Evolutionary conservation across 2,329 filamentous ascomycete species (phyloP), one percentile per base, ranked within the genome.

Genomic region (Colletotrichum liaoningense): DNA sequence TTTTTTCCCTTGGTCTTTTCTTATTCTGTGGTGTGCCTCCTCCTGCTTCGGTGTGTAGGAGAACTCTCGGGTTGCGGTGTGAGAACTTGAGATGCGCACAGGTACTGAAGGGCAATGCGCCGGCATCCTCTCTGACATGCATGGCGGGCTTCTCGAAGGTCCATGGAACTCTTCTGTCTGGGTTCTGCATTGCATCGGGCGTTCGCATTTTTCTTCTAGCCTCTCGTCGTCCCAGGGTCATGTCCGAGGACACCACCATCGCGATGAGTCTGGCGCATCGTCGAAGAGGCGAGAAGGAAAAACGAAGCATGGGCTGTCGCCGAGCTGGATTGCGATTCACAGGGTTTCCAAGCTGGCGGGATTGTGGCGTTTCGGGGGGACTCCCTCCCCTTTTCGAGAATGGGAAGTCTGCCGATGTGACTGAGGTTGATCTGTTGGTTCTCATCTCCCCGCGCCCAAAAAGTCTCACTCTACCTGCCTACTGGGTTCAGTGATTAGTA

Each of bases 141-240:
- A 42, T 70, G 42, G 55, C 49, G 35, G 33, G n/a, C 70, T 70
- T 70, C 66, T 64, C 42, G 67, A 64, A 60, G 55, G 22, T 35
- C 52, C 28, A 58, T 62, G 33, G 28, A 16, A 16, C 12, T 57
- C 42, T 59, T 38, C 38, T 46, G 38, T 42, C 35, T 59, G 54
- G 65, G 46, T 64, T 58, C 59, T 59, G 58, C 42, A 59, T 55
- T 59, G 63, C 63, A 60, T 67, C 30, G 55, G 55, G 33, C 46
- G 33, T 33, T 66, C 64, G 69, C 9, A 55, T 56, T 67, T 42
- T 19, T 56, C 35, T 67, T 42, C 5, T 56, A 46, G 5, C 56
- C 69, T 60, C 42, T 35, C 46, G 60, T 67, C 63, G 63, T 60
- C 42, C 30, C 9, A 65, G 56, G 38, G n/a, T 46, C 55, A 54